Evolutionary conservation across 805 yeast genomes (phyloP).

Genomic region (Yamadazyma paraphyllophila): DNA sequence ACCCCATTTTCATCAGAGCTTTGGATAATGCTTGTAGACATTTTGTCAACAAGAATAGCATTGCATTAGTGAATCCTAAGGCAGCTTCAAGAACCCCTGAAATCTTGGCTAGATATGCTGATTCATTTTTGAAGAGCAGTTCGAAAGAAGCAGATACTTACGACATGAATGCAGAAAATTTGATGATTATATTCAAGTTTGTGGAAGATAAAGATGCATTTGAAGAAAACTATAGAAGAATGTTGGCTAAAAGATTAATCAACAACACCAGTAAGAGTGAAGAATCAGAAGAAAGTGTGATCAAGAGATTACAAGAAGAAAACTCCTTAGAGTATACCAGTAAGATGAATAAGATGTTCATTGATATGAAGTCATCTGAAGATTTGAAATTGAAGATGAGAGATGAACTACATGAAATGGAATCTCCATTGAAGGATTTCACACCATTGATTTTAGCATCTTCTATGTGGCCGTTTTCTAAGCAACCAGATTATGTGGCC

Average conservation of each 20-base stretch:
- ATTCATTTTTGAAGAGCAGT: slow-evolving; percentile 74
- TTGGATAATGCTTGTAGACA: slow-evolving; percentile 85
- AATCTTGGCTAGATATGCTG: slow-evolving; percentile 84
- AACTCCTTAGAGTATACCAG: slow-evolving; percentile 91
- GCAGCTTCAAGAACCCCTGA: slow-evolving; percentile 84
- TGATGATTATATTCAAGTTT: slow-evolving; percentile 83
- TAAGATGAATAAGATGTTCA: slow-evolving; percentile 93
- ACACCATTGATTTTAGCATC: slow-evolving; percentile 80
- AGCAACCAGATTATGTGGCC: slow-evolving; percentile 36
- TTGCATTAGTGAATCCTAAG: slow-evolving; percentile 64
- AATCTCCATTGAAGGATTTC: slow-evolving; percentile 45
- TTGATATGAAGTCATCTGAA: slow-evolving; percentile 82
- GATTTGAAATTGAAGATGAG: slow-evolving; percentile 64
- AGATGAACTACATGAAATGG: slow-evolving; percentile 33
- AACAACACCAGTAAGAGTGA: slow-evolving; percentile 83
- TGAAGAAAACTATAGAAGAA: slow-evolving; percentile 87
- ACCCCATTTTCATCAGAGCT: slow-evolving; percentile 78
- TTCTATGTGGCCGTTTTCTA: slow-evolving; percentile 81
- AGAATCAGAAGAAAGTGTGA: slow-evolving; percentile 79
- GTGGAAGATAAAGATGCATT: slow-evolving; percentile 93
- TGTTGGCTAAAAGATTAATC: slow-evolving; percentile 85
- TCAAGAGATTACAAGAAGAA: slow-evolving; percentile 81
- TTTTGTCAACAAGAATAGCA: slow-evolving; percentile 77
- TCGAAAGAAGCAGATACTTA: slow-evolving; percentile 63
- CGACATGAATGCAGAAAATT: slow-evolving; percentile 81